Base-by-base conservation (phyloP, 768 basidiomycete genomes). In the Boletellus ananas region DNA sequence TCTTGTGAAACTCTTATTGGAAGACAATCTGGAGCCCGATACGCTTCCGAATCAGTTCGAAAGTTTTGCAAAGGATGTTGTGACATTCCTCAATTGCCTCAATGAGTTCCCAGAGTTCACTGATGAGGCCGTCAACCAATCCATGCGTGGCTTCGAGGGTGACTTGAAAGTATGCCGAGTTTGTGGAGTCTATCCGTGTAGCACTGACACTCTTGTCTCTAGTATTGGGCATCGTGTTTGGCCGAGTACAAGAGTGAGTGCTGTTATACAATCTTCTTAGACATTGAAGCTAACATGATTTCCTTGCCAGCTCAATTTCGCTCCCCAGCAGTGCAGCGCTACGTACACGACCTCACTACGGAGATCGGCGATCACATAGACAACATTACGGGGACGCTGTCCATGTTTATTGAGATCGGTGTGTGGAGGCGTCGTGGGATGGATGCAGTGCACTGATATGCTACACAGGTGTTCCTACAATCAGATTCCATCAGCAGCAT, bases 61-160 rank as follows among this genome's bases (percentile, higher is more conserved):
- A 49, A 66, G 65, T 12, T 73, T 81, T 43, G 76, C 79, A 3
- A 65, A 60, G 43, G 80, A 80, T 35, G 72, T 81, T 1, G 73
- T 70, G n/a, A 76, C 74, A 0, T 80, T 80, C 49, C 61, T 81
- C 34, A 73, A 77, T 17, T 77, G 77, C 51, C 63, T 80, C 43
- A 79, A 80, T 37, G 79, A 80, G 43, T 80, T 80, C 38, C 79
- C 79, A 1, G 79, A 80, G 59, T 80, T 79, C 44, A 74, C 70
- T 13, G 77, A 80, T 27, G 79, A 80, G 45, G 73, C 72, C 0
- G 71, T 80, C 36, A 78, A 80, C 49, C 65, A 72, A 20, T 76
- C 77, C 38, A 76, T 80, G 59, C 55, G 72, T 25, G 69, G 74
- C 1, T 74, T 81, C 13, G 75, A 80, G 54, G 75, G 71, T 1